Evolutionary conservation across 1,139 yeast species (phyloP).

Genomic region (Taphrina flavorubra): DNA sequence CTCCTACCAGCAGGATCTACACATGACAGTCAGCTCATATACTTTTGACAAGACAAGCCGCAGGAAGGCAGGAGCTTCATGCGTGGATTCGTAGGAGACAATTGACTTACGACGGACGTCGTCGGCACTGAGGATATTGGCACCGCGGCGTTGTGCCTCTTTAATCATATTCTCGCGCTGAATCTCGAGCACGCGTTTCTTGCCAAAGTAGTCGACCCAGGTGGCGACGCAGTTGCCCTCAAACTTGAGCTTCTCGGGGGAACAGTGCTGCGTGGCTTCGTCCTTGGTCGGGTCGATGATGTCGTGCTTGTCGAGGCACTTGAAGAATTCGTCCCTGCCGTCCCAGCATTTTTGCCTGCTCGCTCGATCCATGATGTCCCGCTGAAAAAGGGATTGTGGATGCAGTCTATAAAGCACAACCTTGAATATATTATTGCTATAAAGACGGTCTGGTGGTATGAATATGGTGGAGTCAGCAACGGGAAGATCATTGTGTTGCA

Average conservation of each 20-base stretch:
- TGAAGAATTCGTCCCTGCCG: slow-evolving; percentile 36
- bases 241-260: slow-evolving; percentile 20
- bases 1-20: slow-evolving; percentile 38
- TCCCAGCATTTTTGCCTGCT: slow-evolving; percentile 37
- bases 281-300: slow-evolving; percentile 36
- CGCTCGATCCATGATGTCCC: slow-evolving; percentile 25
- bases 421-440: no score
- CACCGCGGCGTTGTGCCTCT: slow-evolving; percentile 37
- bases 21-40: background rate
- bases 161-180: slow-evolving; percentile 39
- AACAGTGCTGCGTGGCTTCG: slow-evolving; percentile 12
- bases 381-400: background rate
- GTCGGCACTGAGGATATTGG: slow-evolving; percentile 28
- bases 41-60: background rate
- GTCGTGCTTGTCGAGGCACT: slow-evolving; percentile 35
- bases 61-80: no score
- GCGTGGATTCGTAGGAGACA: no score
- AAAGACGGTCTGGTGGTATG: background rate
- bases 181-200: slow-evolving; percentile 40
- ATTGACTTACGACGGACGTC: slow-evolving; percentile 35
- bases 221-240: slow-evolving; percentile 37
- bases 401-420: no score
- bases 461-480: background rate
- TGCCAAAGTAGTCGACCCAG: slow-evolving; percentile 41
- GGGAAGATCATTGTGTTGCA: no score